Evolutionary conservation across 352 stramenopile genomes (phyloP).

Genomic region (Globisporangium ultimum): DNA sequence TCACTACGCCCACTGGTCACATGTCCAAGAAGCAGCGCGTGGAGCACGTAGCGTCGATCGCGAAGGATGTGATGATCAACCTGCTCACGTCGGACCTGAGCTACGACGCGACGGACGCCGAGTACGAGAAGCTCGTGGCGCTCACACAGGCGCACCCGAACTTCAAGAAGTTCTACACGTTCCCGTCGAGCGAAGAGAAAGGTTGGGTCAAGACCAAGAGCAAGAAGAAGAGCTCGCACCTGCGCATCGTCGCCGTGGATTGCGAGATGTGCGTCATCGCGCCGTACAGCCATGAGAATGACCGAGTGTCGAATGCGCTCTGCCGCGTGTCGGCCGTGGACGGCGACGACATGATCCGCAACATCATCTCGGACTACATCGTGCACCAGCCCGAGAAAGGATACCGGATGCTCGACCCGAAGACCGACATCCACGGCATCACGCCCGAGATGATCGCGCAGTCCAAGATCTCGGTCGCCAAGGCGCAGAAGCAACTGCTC

Average conservation of each 20-base stretch:
- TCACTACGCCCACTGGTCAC: no score
- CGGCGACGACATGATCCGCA: conserved; percentile 70
- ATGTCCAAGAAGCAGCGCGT: conserved; percentile 63
- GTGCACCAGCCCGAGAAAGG: conserved; percentile 75
- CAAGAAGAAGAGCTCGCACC: conserved; percentile 58
- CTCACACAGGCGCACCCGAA: conserved; percentile 55
- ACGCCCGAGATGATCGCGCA: conserved; percentile 59
- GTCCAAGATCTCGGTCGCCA: conserved; percentile 70
- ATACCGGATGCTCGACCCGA: conserved; percentile 60
- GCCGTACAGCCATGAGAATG: conserved; percentile 11
- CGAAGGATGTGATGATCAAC: conserved; percentile 71
- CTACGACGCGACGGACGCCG: conserved; percentile 47
- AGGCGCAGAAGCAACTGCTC: conserved; percentile 80
- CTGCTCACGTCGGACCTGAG: conserved; percentile 50
- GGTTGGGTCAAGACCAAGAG: conserved; percentile 60
- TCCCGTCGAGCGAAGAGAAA: conserved; percentile 29
- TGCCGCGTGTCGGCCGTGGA: conserved; percentile 80
- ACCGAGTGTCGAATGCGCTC: conserved; percentile 56
- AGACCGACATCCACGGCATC: conserved; percentile 87
- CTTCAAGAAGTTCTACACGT: conserved; percentile 60
- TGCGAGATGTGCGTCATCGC: conserved; percentile 86
- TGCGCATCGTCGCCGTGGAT: conserved; percentile 78
- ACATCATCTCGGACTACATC: conserved; percentile 73
- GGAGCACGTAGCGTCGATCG: conserved; percentile 49
- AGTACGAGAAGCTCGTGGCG: conserved; percentile 71